Percentiles rank a stretch among this genome's conserved stretches.
Evolutionary conservation across 805 yeast species (phyloP).

Genomic region (Pichia cabralensis): DNA sequence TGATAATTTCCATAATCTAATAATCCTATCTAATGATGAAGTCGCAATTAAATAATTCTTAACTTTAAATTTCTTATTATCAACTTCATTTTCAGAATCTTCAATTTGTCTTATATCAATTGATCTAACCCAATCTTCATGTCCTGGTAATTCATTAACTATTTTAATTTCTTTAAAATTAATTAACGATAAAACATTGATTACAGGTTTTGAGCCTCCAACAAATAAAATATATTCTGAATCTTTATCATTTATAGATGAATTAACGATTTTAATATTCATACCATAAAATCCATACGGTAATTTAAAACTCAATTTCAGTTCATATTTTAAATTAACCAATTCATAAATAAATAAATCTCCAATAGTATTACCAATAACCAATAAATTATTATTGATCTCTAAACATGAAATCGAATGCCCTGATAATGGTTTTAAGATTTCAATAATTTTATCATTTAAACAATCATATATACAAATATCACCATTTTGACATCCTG

Average conservation of each 20-base stretch:
- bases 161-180: slow-evolving; percentile 32
- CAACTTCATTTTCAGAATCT: slow-evolving; percentile 16
- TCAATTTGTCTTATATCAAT: slow-evolving; percentile 44
- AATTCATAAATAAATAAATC: too few relatives aligned
- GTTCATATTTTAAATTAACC: slow-evolving; percentile 14
- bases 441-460: slow-evolving; percentile 1
- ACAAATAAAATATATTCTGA: slow-evolving; percentile 43
- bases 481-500: slow-evolving; percentile 59
- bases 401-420: slow-evolving; percentile 11
- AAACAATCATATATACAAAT: slow-evolving; percentile 49
- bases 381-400: slow-evolving; percentile 27
- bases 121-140: slow-evolving; percentile 92
- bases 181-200: slow-evolving; percentile 32
- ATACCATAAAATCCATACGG: slow-evolving; percentile 42
- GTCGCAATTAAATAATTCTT: slow-evolving; percentile 64
- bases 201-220: slow-evolving; percentile 57
- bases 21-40: slow-evolving; percentile 89
- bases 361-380: slow-evolving; percentile 61
- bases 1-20: slow-evolving; percentile 77
- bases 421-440: too few relatives aligned
- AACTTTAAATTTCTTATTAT: slow-evolving; percentile 13
- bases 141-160: slow-evolving; percentile 56
- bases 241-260: slow-evolving; percentile 23
- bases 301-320: slow-evolving; percentile 23
- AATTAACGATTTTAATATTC: too few relatives aligned